These are phyloP conservation scores for Aspergillus latus DNA, from an alignment of 2,329 filamentous ascomycete genomes.

Conservation along the genomic window DNA sequence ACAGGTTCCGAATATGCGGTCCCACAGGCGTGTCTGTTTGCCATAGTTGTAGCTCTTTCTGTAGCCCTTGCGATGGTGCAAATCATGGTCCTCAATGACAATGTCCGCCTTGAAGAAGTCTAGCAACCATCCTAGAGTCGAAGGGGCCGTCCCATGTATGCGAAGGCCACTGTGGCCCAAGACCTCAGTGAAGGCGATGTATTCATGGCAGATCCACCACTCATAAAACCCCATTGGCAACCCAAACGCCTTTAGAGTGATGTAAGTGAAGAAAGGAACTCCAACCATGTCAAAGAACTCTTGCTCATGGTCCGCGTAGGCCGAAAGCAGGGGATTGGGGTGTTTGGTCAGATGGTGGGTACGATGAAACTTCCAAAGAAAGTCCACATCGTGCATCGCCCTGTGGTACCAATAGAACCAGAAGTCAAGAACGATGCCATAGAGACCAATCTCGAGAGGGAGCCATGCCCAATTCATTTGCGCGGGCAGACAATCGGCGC, in stretches of 20 bases:
- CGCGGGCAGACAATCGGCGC: constrained; percentile 8
- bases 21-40: constrained; percentile 23
- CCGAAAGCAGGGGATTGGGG: constrained; percentile 17
- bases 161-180: constrained; percentile 20
- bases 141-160: constrained; percentile 12
- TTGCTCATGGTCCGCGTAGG: constrained; percentile 20
- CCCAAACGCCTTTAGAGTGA: constrained; percentile 15
- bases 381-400: constrained; percentile 16
- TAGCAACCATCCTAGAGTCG: constrained; percentile 15
- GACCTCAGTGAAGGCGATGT: constrained; percentile 19
- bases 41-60: constrained; percentile 21
- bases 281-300: constrained; percentile 20
- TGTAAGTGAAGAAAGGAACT: constrained; percentile 15
- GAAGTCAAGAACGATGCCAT: constrained; percentile 19
- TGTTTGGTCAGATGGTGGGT: constrained; percentile 20
- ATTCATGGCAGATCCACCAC: constrained; percentile 22
- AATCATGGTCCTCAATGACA: constrained; percentile 21
- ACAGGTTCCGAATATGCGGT: constrained; percentile 20
- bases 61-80: constrained; percentile 21
- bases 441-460: constrained; percentile 16
- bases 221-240: constrained; percentile 21
- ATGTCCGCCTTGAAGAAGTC: constrained; percentile 16
- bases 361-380: constrained; percentile 19
- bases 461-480: constrained; percentile 18
- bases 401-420: constrained; percentile 23